Evolutionary conservation across 169 alveolate species (phyloP).

Genomic region (Perkinsus chesapeaki): DNA sequence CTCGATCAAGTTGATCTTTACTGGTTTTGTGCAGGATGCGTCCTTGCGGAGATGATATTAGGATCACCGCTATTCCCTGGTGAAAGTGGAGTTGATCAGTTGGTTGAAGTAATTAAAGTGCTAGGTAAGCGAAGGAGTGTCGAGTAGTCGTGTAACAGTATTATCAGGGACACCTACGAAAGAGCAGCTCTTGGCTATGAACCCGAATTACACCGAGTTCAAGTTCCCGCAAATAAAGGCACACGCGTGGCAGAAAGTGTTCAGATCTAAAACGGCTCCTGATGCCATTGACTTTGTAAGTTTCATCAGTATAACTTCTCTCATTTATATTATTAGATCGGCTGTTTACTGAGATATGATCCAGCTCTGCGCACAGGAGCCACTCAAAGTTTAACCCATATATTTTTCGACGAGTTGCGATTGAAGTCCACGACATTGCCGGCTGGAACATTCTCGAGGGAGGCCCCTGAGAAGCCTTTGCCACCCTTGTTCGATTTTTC

Average conservation of each 20-base stretch:
- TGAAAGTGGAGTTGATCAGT: slow-evolving; percentile 88
- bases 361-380: slow-evolving; percentile 26
- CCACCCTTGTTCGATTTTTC: background rate
- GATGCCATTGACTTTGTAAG: slow-evolving; percentile 32
- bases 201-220: slow-evolving; percentile 85
- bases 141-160: background rate
- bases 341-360: slow-evolving; percentile 12
- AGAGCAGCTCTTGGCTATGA: slow-evolving; percentile 86
- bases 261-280: slow-evolving; percentile 26
- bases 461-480: background rate
- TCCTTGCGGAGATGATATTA: slow-evolving; percentile 84
- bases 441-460: background rate
- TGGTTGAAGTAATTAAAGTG: slow-evolving; percentile 86
- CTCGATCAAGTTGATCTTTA: slow-evolving; percentile 34
- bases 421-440: slow-evolving; percentile 22
- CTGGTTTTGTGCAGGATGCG: slow-evolving; percentile 78
- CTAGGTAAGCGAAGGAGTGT: slow-evolving; percentile 34
- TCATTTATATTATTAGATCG: background rate
- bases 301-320: background rate
- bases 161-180: slow-evolving; percentile 88
- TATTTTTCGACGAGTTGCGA: slow-evolving; percentile 34
- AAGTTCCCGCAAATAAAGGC: slow-evolving; percentile 75
- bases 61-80: slow-evolving; percentile 94
- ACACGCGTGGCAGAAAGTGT: slow-evolving; percentile 39
- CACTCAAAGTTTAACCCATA: slow-evolving; percentile 22